Conservation (phyloP, 2,329 filamentous ascomycete genomes). For the Gliomastix tumulicola region DNA sequence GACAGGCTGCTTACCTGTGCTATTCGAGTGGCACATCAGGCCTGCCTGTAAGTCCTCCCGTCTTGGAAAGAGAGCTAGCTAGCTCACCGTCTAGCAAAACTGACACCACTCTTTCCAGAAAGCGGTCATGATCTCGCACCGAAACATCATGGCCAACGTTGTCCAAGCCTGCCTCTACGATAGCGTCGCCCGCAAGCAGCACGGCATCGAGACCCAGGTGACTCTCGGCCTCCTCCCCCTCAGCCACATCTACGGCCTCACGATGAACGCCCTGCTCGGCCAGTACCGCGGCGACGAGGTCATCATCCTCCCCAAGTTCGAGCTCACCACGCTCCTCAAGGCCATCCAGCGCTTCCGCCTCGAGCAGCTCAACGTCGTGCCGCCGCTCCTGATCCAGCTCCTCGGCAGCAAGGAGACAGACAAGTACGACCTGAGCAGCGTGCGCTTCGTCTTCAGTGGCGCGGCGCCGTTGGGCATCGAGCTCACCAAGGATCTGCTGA, state of each 20-base stretch:
- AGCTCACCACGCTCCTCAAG: slow-evolving; percentile 56
- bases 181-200: slow-evolving; percentile 32
- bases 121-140: slow-evolving; percentile 78
- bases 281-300: slow-evolving; percentile 67
- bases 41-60: slow-evolving; percentile 48
- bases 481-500: slow-evolving; percentile 54
- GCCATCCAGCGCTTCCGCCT: slow-evolving; percentile 66
- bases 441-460: slow-evolving; percentile 59
- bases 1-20: slow-evolving; percentile 68
- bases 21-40: slow-evolving; percentile 78
- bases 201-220: slow-evolving; percentile 29
- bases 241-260: slow-evolving; percentile 75
- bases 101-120: slow-evolving; percentile 39
- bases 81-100: slow-evolving; percentile 5
- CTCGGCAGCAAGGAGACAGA: slow-evolving; percentile 52
- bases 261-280: slow-evolving; percentile 60
- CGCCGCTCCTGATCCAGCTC: slow-evolving; percentile 72
- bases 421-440: slow-evolving; percentile 64
- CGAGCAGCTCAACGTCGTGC: slow-evolving; percentile 60
- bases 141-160: slow-evolving; percentile 71
- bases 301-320: slow-evolving; percentile 69
- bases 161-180: slow-evolving; percentile 51
- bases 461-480: slow-evolving; percentile 69
- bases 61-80: neutral
- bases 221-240: slow-evolving; percentile 67